phyloP scores from a whole-genome alignment of 208 protist genomes.

The Trypanosoma melophagium region DNA sequence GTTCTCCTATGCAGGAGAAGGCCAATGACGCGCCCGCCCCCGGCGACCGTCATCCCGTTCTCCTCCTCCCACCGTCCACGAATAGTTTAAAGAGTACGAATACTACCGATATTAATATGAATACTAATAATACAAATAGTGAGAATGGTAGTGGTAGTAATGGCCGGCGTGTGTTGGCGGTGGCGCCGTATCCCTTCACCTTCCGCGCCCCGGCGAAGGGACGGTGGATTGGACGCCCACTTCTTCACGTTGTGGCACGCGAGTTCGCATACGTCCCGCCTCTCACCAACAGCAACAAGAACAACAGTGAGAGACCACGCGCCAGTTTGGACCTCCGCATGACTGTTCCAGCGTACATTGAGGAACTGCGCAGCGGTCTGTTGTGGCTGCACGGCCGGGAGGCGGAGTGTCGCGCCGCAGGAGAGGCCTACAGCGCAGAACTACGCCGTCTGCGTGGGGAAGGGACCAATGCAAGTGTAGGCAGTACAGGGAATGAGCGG shows the following conservation, averaged over 20 bases:
- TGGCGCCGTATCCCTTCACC: conserved; percentile 83
- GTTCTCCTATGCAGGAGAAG: not conserved
- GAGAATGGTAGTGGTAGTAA: not conserved
- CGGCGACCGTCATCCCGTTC: conserved; percentile 32
- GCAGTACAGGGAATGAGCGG: too few species aligned
- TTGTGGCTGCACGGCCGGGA: conserved; percentile 73
- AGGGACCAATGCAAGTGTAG: not conserved
- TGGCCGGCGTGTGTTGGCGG: conserved; percentile 35
- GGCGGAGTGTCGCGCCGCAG: conserved; percentile 63
- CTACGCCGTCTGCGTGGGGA: conserved; percentile 24
- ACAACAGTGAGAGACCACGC: not conserved
- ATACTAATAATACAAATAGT: not conserved
- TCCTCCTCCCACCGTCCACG: not conserved
- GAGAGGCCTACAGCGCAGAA: conserved; percentile 37
- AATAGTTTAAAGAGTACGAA: too few species aligned
- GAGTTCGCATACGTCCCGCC: conserved; percentile 87
- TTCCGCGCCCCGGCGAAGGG: conserved; percentile 89
- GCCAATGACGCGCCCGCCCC: not conserved
- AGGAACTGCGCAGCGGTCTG: conserved; percentile 58
- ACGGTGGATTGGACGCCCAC: conserved; percentile 82
- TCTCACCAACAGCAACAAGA: not conserved
- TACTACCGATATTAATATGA: not conserved
- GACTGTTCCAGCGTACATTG: conserved; percentile 63
- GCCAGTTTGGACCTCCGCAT: conserved; percentile 44
- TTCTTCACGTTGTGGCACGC: conserved; percentile 78